Evolutionary conservation across 179 eudicot species (phyloP), one percentile per base, ranked within the genome.

Genomic region (Silene noctiflora): DNA sequence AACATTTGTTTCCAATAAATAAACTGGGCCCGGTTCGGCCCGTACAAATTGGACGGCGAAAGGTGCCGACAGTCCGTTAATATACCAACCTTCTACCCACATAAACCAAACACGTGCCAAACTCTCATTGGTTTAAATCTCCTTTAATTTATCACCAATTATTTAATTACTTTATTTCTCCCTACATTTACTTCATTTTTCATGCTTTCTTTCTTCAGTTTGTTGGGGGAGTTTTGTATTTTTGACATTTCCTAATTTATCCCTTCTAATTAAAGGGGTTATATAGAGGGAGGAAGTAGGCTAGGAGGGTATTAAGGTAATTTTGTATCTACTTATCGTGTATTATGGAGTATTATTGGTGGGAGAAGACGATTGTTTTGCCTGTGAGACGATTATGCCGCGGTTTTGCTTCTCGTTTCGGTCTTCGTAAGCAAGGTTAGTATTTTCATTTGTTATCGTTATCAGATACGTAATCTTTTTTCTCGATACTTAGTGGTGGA

Each of bases 311-410:
- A 42, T 33, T 10, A 6, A 14, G 3, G 24, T 39, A 4, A 7
- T 19, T 20, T 1, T 1, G 4, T 48, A 48, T 6, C 5, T 1
- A 27, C 11, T 0, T 51, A 51, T 12, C 35, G 0, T 24, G 3
- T 14, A 39, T 7, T 6, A 82, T 82, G 84, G 84, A 82, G 70
- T 78, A 31, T 59, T 78, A 75, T 20, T 78, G 82, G 80, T 79
- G 69, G 85, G 75, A 76, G 75, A 79, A 82, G 64, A 68, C 25
- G 8, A 61, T 82, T 44, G 27, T 76, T 16, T 67, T 76, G 58
- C 85, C 85, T 62, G 77, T 79, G 25, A 51, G 55, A 44, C 51
- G 80, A 67, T 25, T 82, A 11, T 79, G 75, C 48, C 80, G 72
- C n/a, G 63, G 82, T 72, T 44, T 82, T 7, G 75, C 80, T 76